Evolutionary conservation across 257 asterid species (phyloP), one percentile per base, ranked within the genome.

Genomic region (Ligustrum vulgare): DNA sequence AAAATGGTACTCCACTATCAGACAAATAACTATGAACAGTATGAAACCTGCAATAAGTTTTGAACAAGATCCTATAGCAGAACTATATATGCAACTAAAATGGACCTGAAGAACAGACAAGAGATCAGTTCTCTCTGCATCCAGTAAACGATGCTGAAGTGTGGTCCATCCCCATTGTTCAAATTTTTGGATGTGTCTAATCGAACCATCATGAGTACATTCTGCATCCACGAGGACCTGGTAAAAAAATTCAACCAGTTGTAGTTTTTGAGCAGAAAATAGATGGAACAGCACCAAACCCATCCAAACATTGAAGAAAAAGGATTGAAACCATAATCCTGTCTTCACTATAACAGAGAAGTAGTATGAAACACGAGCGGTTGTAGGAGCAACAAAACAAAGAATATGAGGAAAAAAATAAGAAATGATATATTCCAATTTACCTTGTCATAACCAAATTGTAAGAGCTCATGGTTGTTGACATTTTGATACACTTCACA

Each of bases 141-240:
- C 93, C 71, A 94, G 85, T 73, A 94, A 94, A 68, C 99, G 99
- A 74, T 94, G 90, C 70, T 82, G 82, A 83, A 94, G 89, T 45
- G 99, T 94, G 68, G 91, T 85, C 99, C 98, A 94, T 73, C 99
- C 99, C 99, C 98, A 94, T 67, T 91, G 93, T 81, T 92, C 95
- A 79, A 90, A 94, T 81, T 94, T 94, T 80, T 92, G 98, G 73
- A 94, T 89, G 79, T 94, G 98, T 78, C 83, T 89, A 65, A 90
- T 77, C 54, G 98, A 94, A 75, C 98, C 98, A 82, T 94, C 98
- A 77, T 94, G 98, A 9, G 97, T 94, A 82, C 98, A 94, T 82
- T 94, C 98, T 81, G 97, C 98, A 88, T 94, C 98, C 83, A 90
- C 97, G 73, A 94, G 93, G 72, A 92, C 95, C 97, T 93, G 87